Base-by-base conservation (phyloP, 208 protist species). In the Leptomonas pyrrhocoris region DNA sequence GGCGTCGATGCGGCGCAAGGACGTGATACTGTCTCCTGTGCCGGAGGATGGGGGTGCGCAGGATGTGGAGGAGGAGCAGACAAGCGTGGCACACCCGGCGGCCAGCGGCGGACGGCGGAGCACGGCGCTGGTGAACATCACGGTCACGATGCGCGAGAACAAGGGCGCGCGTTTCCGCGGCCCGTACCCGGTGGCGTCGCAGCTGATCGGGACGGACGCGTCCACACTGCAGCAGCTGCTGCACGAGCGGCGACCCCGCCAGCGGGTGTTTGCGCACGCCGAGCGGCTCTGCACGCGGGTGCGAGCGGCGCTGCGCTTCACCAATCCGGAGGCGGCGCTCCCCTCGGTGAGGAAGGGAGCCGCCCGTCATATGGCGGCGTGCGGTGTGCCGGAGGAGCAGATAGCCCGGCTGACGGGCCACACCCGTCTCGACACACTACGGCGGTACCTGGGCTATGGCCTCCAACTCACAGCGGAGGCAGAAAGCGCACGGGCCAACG, bases 361-460 rank as follows among this genome's bases (percentile, higher is more conserved):
- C 7, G 12, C 45, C 2, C 11, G 45, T 18, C 45, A 40, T 27
- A 36, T 30, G 64, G 51, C 40, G 19, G 27, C 19, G 19, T 9
- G 6, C 21, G 38, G 64, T 4, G 40, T 70, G 31, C 53, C 18
- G 45, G 13, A 43, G 55, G 19, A 18, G 40, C 27, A 60, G 3
- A 19, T 59, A 16, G 28, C 53, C 36, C 23, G 12, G 15, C 2
- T 53, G 9, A 19, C 50, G 7, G 31, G 50, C 7, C 63, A 59
- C 63, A 12, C 38, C 8, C n/a, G 48, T 4, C 21, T 27, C 2
- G 63, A 59, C 48, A 45, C 34, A 36, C 34, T 50, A 2, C n/a
- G 13, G 18, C 50, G 49, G 27, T 68, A 50, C 50, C 23, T 68
- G 25, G 63, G 50, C 50, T 50, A 51, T 59, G 50, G 50, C 40